Conservation (phyloP, 176 grass and related monocot species). For the Musa itinerans region DNA sequence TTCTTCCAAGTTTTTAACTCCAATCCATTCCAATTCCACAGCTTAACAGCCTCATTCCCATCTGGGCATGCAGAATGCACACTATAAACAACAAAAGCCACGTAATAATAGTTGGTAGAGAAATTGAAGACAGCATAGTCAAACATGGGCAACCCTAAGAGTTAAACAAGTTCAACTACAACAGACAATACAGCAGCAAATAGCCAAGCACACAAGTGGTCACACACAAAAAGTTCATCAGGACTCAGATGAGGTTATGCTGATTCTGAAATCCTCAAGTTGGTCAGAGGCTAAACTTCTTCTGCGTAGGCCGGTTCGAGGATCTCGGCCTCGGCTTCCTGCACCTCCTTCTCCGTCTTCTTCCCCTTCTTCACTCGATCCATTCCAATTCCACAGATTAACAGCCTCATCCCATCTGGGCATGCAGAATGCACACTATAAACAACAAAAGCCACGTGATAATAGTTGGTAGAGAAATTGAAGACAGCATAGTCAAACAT, state of each 20-base stretch:
- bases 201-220: background rate
- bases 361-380: slow-evolving; percentile 60
- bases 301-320: slow-evolving; percentile 65
- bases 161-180: background rate
- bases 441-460: no score
- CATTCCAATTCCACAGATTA: no score
- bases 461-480: background rate
- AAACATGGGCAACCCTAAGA: background rate
- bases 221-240: background rate
- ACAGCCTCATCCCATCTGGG: no score
- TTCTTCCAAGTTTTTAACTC: no score
- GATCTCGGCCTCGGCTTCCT: slow-evolving; percentile 84
- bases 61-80: no score
- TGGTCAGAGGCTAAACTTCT: background rate
- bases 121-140: background rate
- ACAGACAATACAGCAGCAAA: background rate
- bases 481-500: background rate
- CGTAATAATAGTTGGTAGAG: no score
- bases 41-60: no score
- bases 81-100: no score
- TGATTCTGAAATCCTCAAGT: background rate
- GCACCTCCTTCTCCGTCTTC: slow-evolving; percentile 99
- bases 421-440: no score
- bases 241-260: background rate
- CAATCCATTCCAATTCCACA: no score